Conservation (phyloP, 2,329 filamentous ascomycete genomes). For the Ascochyta lentis region DNA sequence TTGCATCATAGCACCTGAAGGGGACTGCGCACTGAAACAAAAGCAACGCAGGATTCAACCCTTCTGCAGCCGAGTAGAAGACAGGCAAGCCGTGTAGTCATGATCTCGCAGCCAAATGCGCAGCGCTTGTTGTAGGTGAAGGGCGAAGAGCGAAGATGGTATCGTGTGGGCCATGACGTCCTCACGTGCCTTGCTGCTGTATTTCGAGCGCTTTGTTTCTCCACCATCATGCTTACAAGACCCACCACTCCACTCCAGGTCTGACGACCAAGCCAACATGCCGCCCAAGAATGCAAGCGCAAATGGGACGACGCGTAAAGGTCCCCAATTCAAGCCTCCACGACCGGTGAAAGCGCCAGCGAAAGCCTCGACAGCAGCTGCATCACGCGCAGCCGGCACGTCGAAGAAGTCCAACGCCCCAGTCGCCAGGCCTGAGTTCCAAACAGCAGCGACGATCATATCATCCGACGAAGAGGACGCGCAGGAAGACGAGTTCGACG, state of each 20-base stretch:
- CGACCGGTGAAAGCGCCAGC: conserved; percentile 40
- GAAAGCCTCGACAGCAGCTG: conserved; percentile 26
- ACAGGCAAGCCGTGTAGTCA: background rate
- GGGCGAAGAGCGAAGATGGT: background rate
- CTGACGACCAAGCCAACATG: conserved; percentile 22
- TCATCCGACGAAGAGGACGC: conserved; percentile 38
- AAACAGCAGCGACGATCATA: conserved; percentile 36
- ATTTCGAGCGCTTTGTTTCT: background rate
- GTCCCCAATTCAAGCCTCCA: conserved; percentile 48
- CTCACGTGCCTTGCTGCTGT: background rate
- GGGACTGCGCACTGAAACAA: background rate
- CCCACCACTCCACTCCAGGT: conserved; percentile 2
- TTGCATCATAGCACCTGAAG: background rate
- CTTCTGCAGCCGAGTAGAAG: background rate
- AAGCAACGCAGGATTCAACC: background rate
- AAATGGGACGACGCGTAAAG: conserved; percentile 36
- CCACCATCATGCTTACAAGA: conserved; percentile 4
- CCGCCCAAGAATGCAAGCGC: conserved; percentile 33
- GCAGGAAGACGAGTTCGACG: conserved; percentile 31
- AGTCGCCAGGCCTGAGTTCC: conserved; percentile 27
- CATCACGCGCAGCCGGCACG: conserved; percentile 26
- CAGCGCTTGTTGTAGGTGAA: background rate
- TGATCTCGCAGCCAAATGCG: background rate
- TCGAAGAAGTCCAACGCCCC: conserved; percentile 29
- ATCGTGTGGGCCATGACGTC: background rate